Evolutionary conservation across 179 eudicot genomes (phyloP).

Genomic region (Patellifolia procumbens): DNA sequence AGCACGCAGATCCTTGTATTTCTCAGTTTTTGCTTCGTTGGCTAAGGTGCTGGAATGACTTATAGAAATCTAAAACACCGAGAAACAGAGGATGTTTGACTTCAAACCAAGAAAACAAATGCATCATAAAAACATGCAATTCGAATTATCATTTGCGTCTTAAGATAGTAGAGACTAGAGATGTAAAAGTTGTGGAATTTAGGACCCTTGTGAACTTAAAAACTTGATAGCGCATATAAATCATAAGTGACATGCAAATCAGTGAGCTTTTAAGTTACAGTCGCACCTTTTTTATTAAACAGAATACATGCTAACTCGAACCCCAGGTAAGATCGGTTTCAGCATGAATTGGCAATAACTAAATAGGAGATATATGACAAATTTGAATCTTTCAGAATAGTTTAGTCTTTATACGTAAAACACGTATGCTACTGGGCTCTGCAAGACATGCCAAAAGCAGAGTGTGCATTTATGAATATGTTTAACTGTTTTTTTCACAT

Average conservation of each 20-base stretch:
- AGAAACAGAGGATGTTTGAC: slow-evolving; percentile 9
- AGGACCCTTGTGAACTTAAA: background rate
- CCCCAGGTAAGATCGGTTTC: too few species aligned
- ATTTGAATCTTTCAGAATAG: background rate
- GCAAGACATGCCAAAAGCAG: background rate
- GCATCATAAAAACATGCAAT: background rate
- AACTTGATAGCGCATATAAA: background rate
- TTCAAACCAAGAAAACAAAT: background rate
- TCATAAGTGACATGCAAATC: slow-evolving; percentile 1
- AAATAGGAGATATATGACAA: background rate
- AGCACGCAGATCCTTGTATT: slow-evolving; percentile 89
- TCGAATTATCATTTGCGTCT: background rate
- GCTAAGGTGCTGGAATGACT: slow-evolving; percentile 61
- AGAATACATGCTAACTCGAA: too few species aligned
- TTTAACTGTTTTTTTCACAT: background rate
- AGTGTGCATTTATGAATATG: background rate
- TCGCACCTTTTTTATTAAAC: background rate
- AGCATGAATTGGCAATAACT: background rate
- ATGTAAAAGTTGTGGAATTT: background rate
- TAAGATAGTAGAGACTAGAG: background rate
- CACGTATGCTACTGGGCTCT: background rate
- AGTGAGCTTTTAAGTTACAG: background rate
- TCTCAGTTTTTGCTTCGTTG: slow-evolving; percentile 80
- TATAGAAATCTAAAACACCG: slow-evolving; percentile 36
- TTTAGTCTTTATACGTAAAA: background rate